Percentiles rank a stretch among this genome's conserved stretches.
phyloP scores from a whole-genome alignment of 768 basidiomycete genomes.

The Epithele typhae region DNA sequence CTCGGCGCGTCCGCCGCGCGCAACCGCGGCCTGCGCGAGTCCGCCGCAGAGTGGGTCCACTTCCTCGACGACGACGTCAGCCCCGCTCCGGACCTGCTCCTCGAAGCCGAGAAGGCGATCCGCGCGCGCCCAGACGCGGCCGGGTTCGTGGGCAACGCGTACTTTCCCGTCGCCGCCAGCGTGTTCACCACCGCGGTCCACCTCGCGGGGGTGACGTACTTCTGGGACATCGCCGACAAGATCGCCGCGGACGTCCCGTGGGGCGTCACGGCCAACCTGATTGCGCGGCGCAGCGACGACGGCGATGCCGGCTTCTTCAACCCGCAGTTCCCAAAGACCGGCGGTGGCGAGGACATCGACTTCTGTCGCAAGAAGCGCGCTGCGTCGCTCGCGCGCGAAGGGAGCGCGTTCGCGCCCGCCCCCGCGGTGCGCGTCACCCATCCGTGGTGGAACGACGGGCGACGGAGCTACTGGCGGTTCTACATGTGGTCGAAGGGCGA shows the following conservation, averaged over 20 bases:
- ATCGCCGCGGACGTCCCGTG: conserved; percentile 42
- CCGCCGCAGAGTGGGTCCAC: conserved; percentile 51
- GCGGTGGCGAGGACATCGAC: conserved; percentile 62
- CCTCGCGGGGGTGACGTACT: conserved; percentile 53
- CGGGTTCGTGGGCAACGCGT: conserved; percentile 50
- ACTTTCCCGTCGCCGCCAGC: conserved; percentile 43
- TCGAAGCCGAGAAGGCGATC: conserved; percentile 44
- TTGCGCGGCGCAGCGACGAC: conserved; percentile 39
- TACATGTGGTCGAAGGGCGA: conserved; percentile 60
- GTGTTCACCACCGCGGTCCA: conserved; percentile 53
- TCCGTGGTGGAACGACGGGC: conserved; percentile 53
- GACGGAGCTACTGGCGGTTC: conserved; percentile 45
- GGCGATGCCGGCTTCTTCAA: conserved; percentile 43
- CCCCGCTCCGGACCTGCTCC: conserved; percentile 38
- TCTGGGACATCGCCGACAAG: conserved; percentile 58
- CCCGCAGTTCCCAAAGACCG: conserved; percentile 53
- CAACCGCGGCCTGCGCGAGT: conserved; percentile 51
- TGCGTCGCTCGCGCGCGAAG: conserved; percentile 28
- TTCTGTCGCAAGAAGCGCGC: conserved; percentile 47
- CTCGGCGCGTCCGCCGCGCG: conserved; percentile 50
- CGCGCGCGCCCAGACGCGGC: conserved; percentile 42
- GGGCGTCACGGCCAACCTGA: conserved; percentile 61
- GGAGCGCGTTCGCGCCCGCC: conserved; percentile 44
- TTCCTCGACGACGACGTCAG: conserved; percentile 61
- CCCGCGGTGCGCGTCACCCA: conserved; percentile 48